A percentile compares a stretch with the other conserved stretches of the same genome.
phyloP scores from a whole-genome alignment of 164 flowering plant species.

The Umbilicus rupestris region DNA sequence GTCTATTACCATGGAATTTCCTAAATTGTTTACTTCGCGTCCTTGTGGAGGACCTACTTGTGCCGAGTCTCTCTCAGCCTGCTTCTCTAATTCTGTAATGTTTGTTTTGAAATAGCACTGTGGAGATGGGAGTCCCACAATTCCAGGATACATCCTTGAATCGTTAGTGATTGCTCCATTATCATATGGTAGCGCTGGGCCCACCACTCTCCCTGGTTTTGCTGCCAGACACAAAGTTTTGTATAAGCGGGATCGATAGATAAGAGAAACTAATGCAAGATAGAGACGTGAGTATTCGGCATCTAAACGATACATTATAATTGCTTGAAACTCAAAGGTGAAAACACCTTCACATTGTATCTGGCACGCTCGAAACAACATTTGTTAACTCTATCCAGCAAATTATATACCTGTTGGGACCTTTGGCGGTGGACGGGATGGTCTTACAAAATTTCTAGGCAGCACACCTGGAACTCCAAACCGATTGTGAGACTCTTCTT shows the following conservation, averaged over 20 bases:
- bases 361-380: background rate
- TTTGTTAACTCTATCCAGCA: background rate
- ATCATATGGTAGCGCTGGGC: constrained; percentile 47
- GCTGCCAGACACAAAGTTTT: constrained; percentile 23
- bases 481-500: constrained; percentile 27
- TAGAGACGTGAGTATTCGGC: background rate
- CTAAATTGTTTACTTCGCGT: background rate
- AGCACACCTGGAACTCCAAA: constrained; percentile 30
- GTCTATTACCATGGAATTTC: constrained; percentile 34
- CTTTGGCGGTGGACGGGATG: constrained; percentile 36
- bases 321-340: background rate
- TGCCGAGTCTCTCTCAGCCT: constrained; percentile 22
- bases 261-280: background rate
- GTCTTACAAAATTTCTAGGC: constrained; percentile 33
- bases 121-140: constrained; percentile 32
- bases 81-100: constrained; percentile 29
- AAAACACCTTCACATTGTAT: background rate
- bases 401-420: constrained; percentile 30
- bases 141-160: constrained; percentile 33
- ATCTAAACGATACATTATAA: background rate
- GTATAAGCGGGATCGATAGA: background rate
- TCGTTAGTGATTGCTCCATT: constrained; percentile 32
- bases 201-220: constrained; percentile 56
- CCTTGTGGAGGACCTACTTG: constrained; percentile 6
- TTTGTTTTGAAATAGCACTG: constrained; percentile 30